phyloP scores from a whole-genome alignment of 495 filamentous ascomycete species.

The Penicillium subrubescens region DNA sequence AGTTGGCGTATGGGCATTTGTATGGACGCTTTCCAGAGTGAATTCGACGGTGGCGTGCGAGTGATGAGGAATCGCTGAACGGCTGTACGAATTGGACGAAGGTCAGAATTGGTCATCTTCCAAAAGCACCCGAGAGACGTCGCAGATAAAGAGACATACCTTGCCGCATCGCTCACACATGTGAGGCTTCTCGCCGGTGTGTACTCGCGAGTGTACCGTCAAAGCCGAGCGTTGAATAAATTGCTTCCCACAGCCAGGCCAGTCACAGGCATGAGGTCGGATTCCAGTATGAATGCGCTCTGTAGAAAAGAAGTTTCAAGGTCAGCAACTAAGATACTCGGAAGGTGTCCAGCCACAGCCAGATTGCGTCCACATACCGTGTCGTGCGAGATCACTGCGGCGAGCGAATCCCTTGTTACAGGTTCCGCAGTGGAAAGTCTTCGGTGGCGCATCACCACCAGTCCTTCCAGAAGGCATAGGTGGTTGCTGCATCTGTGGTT shows the following conservation, averaged over 20 bases:
- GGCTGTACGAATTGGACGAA: constrained; percentile 57
- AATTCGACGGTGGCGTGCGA: constrained; percentile 91
- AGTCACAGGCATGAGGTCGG: constrained; percentile 90
- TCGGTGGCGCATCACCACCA: constrained; percentile 58
- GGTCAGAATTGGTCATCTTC: constrained; percentile 1
- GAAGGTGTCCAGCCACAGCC: background rate
- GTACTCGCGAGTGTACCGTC: constrained; percentile 92
- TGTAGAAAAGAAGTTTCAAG: constrained; percentile 34
- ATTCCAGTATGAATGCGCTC: constrained; percentile 95
- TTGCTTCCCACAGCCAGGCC: constrained; percentile 86
- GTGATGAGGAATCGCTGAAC: constrained; percentile 97
- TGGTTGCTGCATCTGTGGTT: constrained; percentile 34
- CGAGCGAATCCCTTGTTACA: constrained; percentile 93
- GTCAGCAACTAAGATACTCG: constrained; percentile 30
- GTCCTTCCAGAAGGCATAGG: constrained; percentile 44
- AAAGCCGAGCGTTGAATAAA: constrained; percentile 98
- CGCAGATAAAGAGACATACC: constrained; percentile 51
- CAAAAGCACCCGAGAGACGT: background rate
- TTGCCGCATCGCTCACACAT: constrained; percentile 97
- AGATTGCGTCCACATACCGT: constrained; percentile 64
- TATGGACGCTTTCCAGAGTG: constrained; percentile 96
- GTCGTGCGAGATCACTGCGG: constrained; percentile 89
- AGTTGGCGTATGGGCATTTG: constrained; percentile 96
- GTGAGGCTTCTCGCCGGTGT: constrained; percentile 97
- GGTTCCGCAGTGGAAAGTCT: constrained; percentile 88